A percentile compares a stretch with the other conserved stretches of the same genome.
These are phyloP conservation scores for Tuber indicum DNA, from an alignment of 495 filamentous ascomycete species.

Conservation along the genomic window DNA sequence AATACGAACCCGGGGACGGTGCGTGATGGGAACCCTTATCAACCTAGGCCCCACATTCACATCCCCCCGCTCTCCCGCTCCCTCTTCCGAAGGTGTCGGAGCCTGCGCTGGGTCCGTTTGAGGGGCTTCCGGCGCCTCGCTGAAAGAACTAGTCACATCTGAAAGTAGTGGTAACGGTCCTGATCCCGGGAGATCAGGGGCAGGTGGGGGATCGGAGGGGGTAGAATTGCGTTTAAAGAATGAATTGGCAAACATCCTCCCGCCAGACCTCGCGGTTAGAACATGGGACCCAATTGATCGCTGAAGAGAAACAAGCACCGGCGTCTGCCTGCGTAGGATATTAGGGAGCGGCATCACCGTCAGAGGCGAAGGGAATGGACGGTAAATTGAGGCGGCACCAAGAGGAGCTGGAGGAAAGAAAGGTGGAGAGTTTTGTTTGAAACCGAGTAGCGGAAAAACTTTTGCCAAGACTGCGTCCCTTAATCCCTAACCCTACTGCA, in stretches of 20 bases:
- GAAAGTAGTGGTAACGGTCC: not conserved
- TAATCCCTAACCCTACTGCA: not conserved
- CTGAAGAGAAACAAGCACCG: constrained; percentile 14
- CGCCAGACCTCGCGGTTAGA: not conserved
- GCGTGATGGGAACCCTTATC: not conserved
- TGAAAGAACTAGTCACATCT: not conserved
- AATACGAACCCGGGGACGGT: not conserved
- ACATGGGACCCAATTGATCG: constrained; percentile 25
- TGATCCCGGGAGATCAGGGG: not conserved
- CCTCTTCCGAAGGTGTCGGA: not conserved
- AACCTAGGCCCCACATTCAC: not conserved
- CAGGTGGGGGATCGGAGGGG: not conserved
- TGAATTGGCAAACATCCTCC: constrained; percentile 16
- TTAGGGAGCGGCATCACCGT: constrained; percentile 27
- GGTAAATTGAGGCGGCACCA: not conserved
- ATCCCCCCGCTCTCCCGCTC: not conserved
- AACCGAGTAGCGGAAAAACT: constrained; percentile 1
- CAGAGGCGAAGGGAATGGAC: not conserved
- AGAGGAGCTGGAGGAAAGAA: constrained; percentile 3
- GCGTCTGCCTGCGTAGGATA: constrained; percentile 19
- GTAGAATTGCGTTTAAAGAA: not conserved
- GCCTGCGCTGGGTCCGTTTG: not conserved
- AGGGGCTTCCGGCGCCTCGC: not conserved
- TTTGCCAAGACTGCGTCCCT: not conserved
- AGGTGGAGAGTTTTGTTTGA: constrained; percentile 10